Evolutionary conservation across 2,329 filamentous ascomycete genomes (phyloP).

Genomic region (Monosporascus sp.): DNA sequence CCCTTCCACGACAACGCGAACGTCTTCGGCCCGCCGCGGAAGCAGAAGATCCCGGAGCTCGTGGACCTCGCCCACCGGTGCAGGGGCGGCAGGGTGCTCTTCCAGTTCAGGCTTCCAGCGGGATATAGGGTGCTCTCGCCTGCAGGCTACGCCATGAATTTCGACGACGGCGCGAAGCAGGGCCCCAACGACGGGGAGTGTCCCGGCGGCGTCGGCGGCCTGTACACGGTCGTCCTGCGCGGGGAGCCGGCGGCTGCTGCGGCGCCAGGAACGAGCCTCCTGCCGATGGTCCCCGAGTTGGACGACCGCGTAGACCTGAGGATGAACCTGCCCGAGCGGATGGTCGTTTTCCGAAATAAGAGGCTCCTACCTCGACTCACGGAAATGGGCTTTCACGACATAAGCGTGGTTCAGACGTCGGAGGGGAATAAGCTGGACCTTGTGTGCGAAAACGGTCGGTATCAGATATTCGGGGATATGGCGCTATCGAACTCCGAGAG

Average conservation of each 20-base stretch:
- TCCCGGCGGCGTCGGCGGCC: not conserved
- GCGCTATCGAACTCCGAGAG: not conserved
- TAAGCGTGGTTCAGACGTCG: not conserved
- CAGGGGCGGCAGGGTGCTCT: not conserved
- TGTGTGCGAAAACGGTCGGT: not conserved
- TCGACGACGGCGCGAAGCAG: not conserved
- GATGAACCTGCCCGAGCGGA: not conserved
- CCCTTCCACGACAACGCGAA: not conserved
- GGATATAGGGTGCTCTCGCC: not conserved
- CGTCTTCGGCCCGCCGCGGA: not conserved
- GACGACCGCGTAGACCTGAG: not conserved
- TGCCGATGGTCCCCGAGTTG: not conserved
- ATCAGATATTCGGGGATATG: not conserved
- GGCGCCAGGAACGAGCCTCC: not conserved
- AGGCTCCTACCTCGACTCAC: not conserved
- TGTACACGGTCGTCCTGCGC: not conserved
- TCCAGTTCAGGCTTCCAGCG: not conserved
- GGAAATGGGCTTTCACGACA: not conserved
- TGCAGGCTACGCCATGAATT: not conserved
- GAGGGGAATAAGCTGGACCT: not conserved
- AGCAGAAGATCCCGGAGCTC: not conserved
- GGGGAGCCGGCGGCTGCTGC: not conserved
- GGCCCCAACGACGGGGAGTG: not conserved
- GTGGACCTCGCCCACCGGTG: not conserved
- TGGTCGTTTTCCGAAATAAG: not conserved